phyloP scores from a whole-genome alignment of 1,284 basidiomycete species.

The Malassezia caprae region DNA sequence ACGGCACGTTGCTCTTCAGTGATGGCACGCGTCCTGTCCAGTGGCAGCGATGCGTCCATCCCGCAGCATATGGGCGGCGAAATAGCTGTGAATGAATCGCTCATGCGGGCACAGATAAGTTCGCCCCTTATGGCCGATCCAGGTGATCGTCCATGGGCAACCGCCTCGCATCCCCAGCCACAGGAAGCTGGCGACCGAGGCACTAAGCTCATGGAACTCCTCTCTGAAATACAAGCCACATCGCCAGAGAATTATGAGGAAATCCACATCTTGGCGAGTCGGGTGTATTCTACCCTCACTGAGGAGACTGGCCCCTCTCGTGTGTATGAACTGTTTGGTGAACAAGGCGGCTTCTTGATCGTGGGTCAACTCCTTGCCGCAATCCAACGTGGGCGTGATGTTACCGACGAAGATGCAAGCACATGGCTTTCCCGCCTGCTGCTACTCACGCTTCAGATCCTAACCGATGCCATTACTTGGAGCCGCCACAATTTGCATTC shows the following conservation, averaged over 20 bases:
- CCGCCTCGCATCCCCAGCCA: background rate
- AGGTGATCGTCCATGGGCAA: background rate
- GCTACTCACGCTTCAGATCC: slow-evolving; percentile 28
- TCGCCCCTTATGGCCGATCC: background rate
- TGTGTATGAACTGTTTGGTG: slow-evolving; percentile 27
- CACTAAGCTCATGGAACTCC: background rate
- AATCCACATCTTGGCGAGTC: background rate
- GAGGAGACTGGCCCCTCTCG: slow-evolving; percentile 15
- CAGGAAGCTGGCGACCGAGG: background rate
- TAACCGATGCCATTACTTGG: slow-evolving; percentile 26
- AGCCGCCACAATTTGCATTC: slow-evolving; percentile 26
- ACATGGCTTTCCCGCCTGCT: slow-evolving; percentile 20
- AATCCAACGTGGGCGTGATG: slow-evolving; percentile 14
- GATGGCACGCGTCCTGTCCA: background rate
- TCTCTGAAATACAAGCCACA: background rate
- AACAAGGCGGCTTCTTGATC: slow-evolving; percentile 34
- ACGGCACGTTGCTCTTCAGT: background rate
- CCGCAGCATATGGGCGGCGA: background rate
- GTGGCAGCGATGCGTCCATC: background rate
- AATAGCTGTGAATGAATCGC: background rate
- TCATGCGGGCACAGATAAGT: background rate
- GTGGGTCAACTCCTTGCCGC: slow-evolving; percentile 33
- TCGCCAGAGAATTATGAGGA: background rate
- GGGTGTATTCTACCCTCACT: slow-evolving; percentile 24
- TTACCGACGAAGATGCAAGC: slow-evolving; percentile 2